These are phyloP conservation scores for Diplodia intermedia DNA, from an alignment of 2,329 filamentous ascomycete species.

Conservation along the genomic window DNA sequence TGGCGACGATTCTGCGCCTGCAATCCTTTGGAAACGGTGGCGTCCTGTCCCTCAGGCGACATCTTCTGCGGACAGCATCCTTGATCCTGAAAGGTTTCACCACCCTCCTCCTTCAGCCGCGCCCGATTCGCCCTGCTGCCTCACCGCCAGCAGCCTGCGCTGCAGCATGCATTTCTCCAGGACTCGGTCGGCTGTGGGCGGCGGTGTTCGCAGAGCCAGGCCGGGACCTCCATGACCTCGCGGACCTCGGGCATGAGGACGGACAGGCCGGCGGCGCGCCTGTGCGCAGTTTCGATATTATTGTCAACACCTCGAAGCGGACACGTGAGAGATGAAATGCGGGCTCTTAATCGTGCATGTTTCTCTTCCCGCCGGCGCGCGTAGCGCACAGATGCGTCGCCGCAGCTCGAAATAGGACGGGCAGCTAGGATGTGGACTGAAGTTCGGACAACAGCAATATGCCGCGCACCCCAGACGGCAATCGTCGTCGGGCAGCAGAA, in stretches of 20 bases:
- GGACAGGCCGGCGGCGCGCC: neutral
- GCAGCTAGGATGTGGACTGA: neutral
- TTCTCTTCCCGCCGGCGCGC: conserved; percentile 6
- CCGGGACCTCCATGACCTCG: conserved; percentile 5
- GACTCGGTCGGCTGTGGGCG: conserved; percentile 4
- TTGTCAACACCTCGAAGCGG: conserved; percentile 23
- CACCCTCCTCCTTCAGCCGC: conserved; percentile 26
- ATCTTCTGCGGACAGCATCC: conserved; percentile 23
- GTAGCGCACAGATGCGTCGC: conserved; percentile 6
- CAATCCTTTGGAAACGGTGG: conserved; percentile 32
- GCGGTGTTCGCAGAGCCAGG: conserved; percentile 17
- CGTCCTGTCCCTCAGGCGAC: conserved; percentile 23
- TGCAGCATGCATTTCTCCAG: conserved; percentile 26
- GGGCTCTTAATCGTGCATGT: conserved; percentile 12
- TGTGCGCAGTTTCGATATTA: conserved; percentile 19
- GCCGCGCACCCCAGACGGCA: conserved; percentile 9
- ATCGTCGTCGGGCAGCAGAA: conserved; percentile 15
- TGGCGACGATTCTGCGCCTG: conserved; percentile 30
- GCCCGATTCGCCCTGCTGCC: conserved; percentile 12
- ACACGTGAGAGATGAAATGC: conserved; percentile 28
- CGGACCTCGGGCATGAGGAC: neutral
- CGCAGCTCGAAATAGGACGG: conserved; percentile 22
- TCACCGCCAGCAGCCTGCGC: conserved; percentile 27
- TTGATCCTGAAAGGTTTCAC: conserved; percentile 30
- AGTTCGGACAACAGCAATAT: neutral